Evolutionary conservation across 2,329 filamentous ascomycete species (phyloP).

Genomic region (Scopulariopsis brevicaulis): DNA sequence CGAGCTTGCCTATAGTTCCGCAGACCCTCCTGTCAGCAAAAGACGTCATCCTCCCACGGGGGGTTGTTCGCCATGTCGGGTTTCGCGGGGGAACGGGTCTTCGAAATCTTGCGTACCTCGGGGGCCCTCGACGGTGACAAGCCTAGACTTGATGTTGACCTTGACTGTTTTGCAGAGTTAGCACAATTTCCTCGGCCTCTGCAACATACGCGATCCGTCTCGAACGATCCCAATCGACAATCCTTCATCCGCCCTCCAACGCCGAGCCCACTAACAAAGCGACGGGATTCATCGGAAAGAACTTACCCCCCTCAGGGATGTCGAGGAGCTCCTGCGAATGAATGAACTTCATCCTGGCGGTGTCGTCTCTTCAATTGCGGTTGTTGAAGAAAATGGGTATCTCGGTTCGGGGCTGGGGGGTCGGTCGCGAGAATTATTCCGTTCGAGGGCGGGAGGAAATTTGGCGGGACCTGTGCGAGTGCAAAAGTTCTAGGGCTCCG

Average conservation of each 20-base stretch:
- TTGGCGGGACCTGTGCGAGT: conserved; percentile 28
- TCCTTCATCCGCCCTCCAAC: background rate
- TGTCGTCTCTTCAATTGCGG: conserved; percentile 10
- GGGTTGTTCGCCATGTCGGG: background rate
- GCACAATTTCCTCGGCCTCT: conserved; percentile 9
- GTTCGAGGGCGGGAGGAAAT: conserved; percentile 6
- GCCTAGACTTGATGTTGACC: conserved; percentile 91
- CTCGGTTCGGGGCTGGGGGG: conserved; percentile 15
- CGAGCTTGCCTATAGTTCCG: conserved; percentile 64
- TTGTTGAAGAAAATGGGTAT: conserved; percentile 20
- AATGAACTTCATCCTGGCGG: conserved; percentile 98
- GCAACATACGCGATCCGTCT: background rate
- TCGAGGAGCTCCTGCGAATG: conserved; percentile 92
- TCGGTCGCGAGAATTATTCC: conserved; percentile 22
- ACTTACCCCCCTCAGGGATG: conserved; percentile 95
- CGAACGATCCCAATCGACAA: background rate
- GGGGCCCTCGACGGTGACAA: conserved; percentile 94
- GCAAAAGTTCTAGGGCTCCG: conserved; percentile 30
- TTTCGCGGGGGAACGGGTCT: background rate
- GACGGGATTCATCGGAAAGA: conserved; percentile 4
- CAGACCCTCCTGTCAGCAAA: background rate
- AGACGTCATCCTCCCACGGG: background rate
- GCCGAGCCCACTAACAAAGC: background rate
- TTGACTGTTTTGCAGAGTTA: conserved; percentile 58
- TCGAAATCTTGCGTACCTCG: conserved; percentile 49